phyloP scores from a whole-genome alignment of 2,329 filamentous ascomycete genomes.

The Alternaria arbusti region DNA sequence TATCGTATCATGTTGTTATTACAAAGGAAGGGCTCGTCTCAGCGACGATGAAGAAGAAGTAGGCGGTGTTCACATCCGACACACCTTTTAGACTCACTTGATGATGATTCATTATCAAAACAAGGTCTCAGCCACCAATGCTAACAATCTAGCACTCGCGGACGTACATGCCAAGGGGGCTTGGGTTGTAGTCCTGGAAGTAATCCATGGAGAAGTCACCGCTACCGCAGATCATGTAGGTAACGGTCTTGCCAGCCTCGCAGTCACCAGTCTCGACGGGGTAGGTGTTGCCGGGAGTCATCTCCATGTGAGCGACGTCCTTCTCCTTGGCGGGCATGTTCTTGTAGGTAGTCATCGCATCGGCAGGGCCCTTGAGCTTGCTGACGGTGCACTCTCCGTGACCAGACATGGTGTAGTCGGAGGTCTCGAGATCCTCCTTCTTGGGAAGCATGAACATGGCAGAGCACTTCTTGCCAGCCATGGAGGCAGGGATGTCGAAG shows the following conservation, averaged over 20 bases:
- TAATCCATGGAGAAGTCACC: conserved; percentile 62
- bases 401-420: conserved; percentile 62
- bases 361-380: conserved; percentile 57
- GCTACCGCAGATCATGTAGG: conserved; percentile 59
- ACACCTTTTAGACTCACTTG: conserved; percentile 1
- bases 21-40: not conserved
- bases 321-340: conserved; percentile 58
- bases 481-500: conserved; percentile 66
- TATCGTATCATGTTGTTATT: not conserved
- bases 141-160: conserved; percentile 24
- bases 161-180: conserved; percentile 49
- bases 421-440: conserved; percentile 64
- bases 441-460: conserved; percentile 70
- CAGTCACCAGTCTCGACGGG: conserved; percentile 63
- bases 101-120: not conserved
- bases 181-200: conserved; percentile 69
- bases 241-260: conserved; percentile 59
- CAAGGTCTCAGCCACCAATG: not conserved
- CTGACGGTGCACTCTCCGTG: conserved; percentile 62
- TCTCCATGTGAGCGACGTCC: conserved; percentile 45
- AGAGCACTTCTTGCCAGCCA: conserved; percentile 65
- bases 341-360: conserved; percentile 59
- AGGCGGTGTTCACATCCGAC: not conserved
- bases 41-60: not conserved
- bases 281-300: conserved; percentile 60